Percentiles rank a stretch among this genome's conserved stretches.
phyloP scores from a whole-genome alignment of 495 filamentous ascomycete genomes.

The Pseudevernia furfuracea region DNA sequence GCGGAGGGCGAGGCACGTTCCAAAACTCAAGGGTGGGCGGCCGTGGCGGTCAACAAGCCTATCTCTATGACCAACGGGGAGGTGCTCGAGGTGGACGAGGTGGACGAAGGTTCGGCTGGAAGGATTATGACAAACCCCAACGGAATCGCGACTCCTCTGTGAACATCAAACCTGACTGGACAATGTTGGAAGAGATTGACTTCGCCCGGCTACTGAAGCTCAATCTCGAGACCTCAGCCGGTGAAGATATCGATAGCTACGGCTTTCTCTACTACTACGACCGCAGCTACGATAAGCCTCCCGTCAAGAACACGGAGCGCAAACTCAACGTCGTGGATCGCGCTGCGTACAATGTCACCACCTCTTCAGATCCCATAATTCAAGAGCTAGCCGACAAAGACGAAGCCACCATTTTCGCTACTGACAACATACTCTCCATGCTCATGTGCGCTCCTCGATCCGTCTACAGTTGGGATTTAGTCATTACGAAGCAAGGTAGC shows the following conservation, averaged over 20 bases:
- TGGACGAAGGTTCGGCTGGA: constrained; percentile 92
- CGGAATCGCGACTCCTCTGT: constrained; percentile 92
- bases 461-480: constrained; percentile 96
- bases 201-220: constrained; percentile 91
- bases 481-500: constrained; percentile 81
- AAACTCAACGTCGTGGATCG: constrained; percentile 83
- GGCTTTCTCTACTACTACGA: constrained; percentile 98
- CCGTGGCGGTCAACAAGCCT: constrained; percentile 52
- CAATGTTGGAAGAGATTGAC: constrained; percentile 94
- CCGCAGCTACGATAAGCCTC: constrained; percentile 82
- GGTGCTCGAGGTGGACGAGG: constrained; percentile 41
- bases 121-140: constrained; percentile 96
- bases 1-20: constrained; percentile 51
- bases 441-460: constrained; percentile 95
- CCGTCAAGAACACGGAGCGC: constrained; percentile 78
- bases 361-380: constrained; percentile 89
- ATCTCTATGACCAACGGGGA: constrained; percentile 55
- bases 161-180: constrained; percentile 90
- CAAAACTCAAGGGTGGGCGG: constrained; percentile 60
- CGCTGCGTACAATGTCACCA: constrained; percentile 95
- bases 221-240: constrained; percentile 87
- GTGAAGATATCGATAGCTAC: constrained; percentile 90
- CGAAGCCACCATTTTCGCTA: constrained; percentile 94
- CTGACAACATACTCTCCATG: constrained; percentile 94
- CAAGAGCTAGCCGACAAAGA: constrained; percentile 95